phyloP scores from a whole-genome alignment of 2,329 filamentous ascomycete genomes.

The Microcyclospora pomicola region DNA sequence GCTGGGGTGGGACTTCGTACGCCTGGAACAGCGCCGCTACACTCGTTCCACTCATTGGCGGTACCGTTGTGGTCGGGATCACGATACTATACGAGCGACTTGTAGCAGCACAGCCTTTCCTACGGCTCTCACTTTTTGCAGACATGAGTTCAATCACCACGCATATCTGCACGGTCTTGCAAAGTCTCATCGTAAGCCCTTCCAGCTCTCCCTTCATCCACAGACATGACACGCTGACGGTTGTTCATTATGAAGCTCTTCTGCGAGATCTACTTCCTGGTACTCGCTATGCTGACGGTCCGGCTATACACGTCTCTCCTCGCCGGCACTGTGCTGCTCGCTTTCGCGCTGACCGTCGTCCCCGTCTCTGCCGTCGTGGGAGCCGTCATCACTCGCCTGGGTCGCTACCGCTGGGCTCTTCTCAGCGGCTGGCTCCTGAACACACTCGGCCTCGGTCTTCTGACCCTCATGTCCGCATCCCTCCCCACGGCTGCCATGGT shows the following conservation, averaged over 20 bases:
- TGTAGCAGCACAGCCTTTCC: conserved; percentile 13
- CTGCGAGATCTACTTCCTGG: conserved; percentile 28
- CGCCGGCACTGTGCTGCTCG: conserved; percentile 26
- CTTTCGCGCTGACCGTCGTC: conserved; percentile 19
- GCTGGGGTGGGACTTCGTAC: conserved; percentile 24
- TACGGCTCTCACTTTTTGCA: conserved; percentile 20
- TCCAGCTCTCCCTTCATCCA: neutral
- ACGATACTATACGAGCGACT: conserved; percentile 12
- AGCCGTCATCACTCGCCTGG: conserved; percentile 19
- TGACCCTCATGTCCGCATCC: conserved; percentile 26
- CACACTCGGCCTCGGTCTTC: conserved; percentile 30
- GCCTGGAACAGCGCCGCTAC: conserved; percentile 24
- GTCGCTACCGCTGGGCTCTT: conserved; percentile 15
- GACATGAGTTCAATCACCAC: conserved; percentile 16
- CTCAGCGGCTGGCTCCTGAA: conserved; percentile 21
- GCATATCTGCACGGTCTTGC: conserved; percentile 19
- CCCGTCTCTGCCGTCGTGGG: conserved; percentile 15
- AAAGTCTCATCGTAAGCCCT: conserved; percentile 14
- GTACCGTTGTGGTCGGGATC: conserved; percentile 19
- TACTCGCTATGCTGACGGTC: conserved; percentile 29
- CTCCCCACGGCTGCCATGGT: conserved; percentile 30
- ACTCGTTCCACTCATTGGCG: conserved; percentile 22
- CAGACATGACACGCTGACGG: neutral
- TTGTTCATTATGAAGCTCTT: conserved; percentile 6
- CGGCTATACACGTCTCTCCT: conserved; percentile 26